Base-by-base conservation (phyloP, 257 asterid genomes). In the Rauvolfia tetraphylla region DNA sequence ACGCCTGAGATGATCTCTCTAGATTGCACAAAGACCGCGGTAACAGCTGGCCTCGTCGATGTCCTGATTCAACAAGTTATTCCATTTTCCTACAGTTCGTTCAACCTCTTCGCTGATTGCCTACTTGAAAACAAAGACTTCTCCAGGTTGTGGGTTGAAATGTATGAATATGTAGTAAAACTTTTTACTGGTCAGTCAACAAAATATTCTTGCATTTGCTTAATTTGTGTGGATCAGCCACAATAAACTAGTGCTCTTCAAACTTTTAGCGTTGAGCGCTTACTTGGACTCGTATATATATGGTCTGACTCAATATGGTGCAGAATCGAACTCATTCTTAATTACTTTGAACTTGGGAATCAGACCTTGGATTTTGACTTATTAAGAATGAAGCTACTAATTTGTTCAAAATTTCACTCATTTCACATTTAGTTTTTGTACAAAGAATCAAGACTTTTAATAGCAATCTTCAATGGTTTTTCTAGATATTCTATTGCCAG, bases 181-280 rank as follows among this genome's bases (percentile, higher is more conserved):
- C 0, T 9, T 25, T 68, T 39, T 58, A 76, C 79, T 25, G 36
- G 20, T 23, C 38, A 41, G 53, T 58, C 67, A 68, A 76, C 67
- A 67, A 76, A 68, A 49, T 67, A 68, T 38, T 53, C 39, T 41
- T 76, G 58, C 17, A 0, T 36, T 15, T 62, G 46, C 23, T 12
- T 36, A n/a, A n/a, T n/a, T n/a, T n/a, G n/a, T n/a, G n/a, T n/a
- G n/a, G n/a, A n/a, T n/a, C n/a, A n/a, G n/a, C n/a, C n/a, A n/a
- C n/a, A n/a, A n/a, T n/a, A n/a, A n/a, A n/a, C n/a, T n/a, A n/a
- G n/a, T n/a, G n/a, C n/a, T n/a, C n/a, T n/a, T n/a, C n/a, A n/a
- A 42, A 13, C 9, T 44, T 5, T 44, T 44, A 4, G 9, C 8
- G 9, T 72, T 4, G 0, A 31, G 44, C 36, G 53, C 27, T 36